Evolutionary conservation across 108 stramenopile species (phyloP).

Genomic region (Heterococcus sp.): DNA sequence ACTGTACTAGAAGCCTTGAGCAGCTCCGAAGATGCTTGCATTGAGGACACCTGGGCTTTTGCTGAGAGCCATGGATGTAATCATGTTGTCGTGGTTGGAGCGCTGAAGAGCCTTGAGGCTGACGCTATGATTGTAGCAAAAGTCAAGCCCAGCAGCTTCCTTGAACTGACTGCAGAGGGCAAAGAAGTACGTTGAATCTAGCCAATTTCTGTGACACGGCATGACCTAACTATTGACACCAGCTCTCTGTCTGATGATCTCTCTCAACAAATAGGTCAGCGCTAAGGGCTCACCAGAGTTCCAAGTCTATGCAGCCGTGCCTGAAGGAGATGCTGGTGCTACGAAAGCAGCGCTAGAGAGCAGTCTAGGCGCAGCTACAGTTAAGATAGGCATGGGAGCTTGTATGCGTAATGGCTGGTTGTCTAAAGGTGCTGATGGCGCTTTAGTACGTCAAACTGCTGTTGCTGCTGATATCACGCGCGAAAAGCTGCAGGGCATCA

Average conservation of each 20-base stretch:
- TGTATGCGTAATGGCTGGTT: slow-evolving; percentile 38
- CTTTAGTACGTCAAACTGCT: not conserved
- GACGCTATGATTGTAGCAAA: slow-evolving; percentile 20
- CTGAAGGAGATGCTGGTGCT: slow-evolving; percentile 1
- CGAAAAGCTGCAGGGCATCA: slow-evolving; percentile 6
- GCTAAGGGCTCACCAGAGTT: slow-evolving; percentile 30
- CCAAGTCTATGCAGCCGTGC: slow-evolving; percentile 15
- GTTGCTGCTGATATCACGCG: slow-evolving; percentile 3
- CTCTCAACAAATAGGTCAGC: not conserved
- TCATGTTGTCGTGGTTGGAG: slow-evolving; percentile 17
- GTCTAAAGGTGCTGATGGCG: slow-evolving; percentile 5
- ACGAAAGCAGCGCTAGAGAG: slow-evolving; percentile 17
- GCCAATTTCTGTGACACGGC: not conserved
- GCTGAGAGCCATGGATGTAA: slow-evolving; percentile 2
- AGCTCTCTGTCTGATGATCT: not conserved
- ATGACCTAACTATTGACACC: not conserved
- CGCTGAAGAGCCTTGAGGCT: slow-evolving; percentile 8
- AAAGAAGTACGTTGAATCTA: not conserved
- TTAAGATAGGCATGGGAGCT: slow-evolving; percentile 40
- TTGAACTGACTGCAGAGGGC: slow-evolving; percentile 31
- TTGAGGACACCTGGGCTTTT: slow-evolving; percentile 24
- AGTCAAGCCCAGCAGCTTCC: slow-evolving; percentile 8
- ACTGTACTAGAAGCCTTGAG: not conserved
- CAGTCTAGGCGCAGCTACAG: slow-evolving; percentile 9
- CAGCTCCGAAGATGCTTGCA: not conserved